Conservation (phyloP, 1,139 yeast genomes). For the Blastobotrys proliferans region DNA sequence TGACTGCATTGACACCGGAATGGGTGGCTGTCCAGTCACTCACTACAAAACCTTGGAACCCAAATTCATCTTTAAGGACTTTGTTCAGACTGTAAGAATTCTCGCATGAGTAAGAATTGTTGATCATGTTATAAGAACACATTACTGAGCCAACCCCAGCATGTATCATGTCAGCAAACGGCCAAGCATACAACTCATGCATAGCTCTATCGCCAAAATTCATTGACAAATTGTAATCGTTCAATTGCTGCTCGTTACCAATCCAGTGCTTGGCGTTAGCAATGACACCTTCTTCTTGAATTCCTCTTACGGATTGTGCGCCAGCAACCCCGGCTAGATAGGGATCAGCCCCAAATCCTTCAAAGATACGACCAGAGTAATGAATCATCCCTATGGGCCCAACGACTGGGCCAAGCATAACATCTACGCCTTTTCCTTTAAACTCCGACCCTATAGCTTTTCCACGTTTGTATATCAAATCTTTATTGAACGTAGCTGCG, state of each 20-base stretch:
- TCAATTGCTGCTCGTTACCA: constrained; percentile 63
- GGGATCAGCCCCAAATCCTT: constrained; percentile 62
- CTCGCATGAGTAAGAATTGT: constrained; percentile 58
- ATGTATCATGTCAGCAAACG: constrained; percentile 58
- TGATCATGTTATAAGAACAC: constrained; percentile 59
- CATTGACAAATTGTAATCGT: constrained; percentile 42
- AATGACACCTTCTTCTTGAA: constrained; percentile 56
- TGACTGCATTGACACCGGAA: constrained; percentile 52
- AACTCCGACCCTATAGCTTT: constrained; percentile 56
- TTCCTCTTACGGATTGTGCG: constrained; percentile 50
- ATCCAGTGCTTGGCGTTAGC: constrained; percentile 54
- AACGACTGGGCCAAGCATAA: constrained; percentile 56
- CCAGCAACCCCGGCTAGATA: constrained; percentile 57
- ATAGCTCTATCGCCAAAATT: constrained; percentile 59
- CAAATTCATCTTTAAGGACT: constrained; percentile 57
- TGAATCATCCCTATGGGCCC: constrained; percentile 66
- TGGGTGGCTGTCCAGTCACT: constrained; percentile 67
- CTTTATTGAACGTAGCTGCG: constrained; percentile 56
- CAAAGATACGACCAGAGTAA: constrained; percentile 65
- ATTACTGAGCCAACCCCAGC: constrained; percentile 61
- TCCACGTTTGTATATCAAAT: constrained; percentile 50
- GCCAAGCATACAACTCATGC: constrained; percentile 64
- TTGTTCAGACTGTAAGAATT: constrained; percentile 54
- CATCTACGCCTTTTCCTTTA: constrained; percentile 55
- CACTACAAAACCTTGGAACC: constrained; percentile 63